phyloP scores from a whole-genome alignment of 495 filamentous ascomycete genomes.

The Filosporella fistucella region DNA sequence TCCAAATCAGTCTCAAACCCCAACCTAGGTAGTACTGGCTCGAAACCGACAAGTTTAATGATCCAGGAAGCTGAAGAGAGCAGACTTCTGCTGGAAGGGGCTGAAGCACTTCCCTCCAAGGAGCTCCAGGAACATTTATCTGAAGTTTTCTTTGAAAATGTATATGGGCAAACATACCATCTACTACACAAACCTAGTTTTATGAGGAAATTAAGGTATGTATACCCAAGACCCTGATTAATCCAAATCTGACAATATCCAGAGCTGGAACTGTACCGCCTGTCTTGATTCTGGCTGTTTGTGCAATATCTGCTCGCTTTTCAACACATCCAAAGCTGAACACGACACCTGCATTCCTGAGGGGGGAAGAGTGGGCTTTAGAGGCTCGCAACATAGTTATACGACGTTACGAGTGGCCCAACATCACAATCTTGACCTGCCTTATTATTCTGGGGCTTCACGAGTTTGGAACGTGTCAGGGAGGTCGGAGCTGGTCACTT shows the following conservation, averaged over 20 bases:
- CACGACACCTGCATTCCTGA: slow-evolving; percentile 78
- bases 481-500: slow-evolving; percentile 91
- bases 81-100: slow-evolving; percentile 72
- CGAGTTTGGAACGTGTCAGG: slow-evolving; percentile 95
- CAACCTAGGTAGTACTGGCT: slow-evolving; percentile 28
- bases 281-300: slow-evolving; percentile 85
- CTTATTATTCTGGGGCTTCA: slow-evolving; percentile 85
- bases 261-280: slow-evolving; percentile 63
- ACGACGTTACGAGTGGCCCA: slow-evolving; percentile 86
- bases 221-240: background rate
- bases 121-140: slow-evolving; percentile 93
- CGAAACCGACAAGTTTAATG: slow-evolving; percentile 53
- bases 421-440: slow-evolving; percentile 90
- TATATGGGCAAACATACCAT: slow-evolving; percentile 94
- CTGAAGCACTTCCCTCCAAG: slow-evolving; percentile 76
- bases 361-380: slow-evolving; percentile 85
- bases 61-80: slow-evolving; percentile 66
- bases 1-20: slow-evolving; percentile 49
- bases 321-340: slow-evolving; percentile 89
- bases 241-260: background rate
- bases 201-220: slow-evolving; percentile 75
- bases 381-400: slow-evolving; percentile 80
- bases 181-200: slow-evolving; percentile 97
- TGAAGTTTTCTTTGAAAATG: slow-evolving; percentile 91
- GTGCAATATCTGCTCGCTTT: slow-evolving; percentile 88